phyloP scores from a whole-genome alignment of 352 stramenopile genomes.

The Globisporangium viniferum region DNA sequence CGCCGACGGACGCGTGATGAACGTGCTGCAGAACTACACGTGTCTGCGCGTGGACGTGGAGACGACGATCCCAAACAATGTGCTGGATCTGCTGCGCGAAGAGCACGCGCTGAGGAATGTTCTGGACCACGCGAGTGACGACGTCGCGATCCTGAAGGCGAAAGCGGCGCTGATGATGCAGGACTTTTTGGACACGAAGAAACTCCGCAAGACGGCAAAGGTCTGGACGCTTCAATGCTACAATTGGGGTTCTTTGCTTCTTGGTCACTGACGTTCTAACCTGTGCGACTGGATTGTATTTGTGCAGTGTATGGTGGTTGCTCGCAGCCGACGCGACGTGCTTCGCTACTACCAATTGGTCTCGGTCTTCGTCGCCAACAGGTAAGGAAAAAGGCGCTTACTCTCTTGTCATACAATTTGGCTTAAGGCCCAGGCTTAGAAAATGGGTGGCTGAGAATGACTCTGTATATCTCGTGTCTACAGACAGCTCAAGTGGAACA shows the following conservation, averaged over 20 bases:
- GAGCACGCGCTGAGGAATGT: slow-evolving; percentile 33
- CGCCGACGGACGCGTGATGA: slow-evolving; percentile 49
- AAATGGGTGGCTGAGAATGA: neutral
- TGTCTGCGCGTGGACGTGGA: slow-evolving; percentile 54
- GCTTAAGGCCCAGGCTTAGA: neutral
- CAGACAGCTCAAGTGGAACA: slow-evolving; percentile 51
- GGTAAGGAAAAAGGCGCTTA: slow-evolving; percentile 16
- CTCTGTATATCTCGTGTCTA: neutral
- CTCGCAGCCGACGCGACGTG: slow-evolving; percentile 72
- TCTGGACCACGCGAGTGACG: slow-evolving; percentile 62
- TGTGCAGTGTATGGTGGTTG: slow-evolving; percentile 75
- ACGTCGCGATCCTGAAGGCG: slow-evolving; percentile 56
- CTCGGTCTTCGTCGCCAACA: slow-evolving; percentile 51
- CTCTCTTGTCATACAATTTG: neutral
- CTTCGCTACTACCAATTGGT: slow-evolving; percentile 73
- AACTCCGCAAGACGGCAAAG: slow-evolving; percentile 28
- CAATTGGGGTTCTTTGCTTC: neutral
- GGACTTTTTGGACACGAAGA: slow-evolving; percentile 43
- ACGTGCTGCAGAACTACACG: slow-evolving; percentile 65
- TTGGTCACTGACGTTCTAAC: neutral
- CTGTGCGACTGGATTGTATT: slow-evolving; percentile 20
- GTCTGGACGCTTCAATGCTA: slow-evolving; percentile 6
- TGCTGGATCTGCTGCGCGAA: slow-evolving; percentile 33
- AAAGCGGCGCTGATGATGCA: slow-evolving; percentile 76
- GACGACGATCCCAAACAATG: slow-evolving; percentile 41